Evolutionary conservation across 192 early-diverging fungal genomes (phyloP), one percentile per base, ranked within the genome.

Genomic region (Gaertneriomyces semiglobifer): DNA sequence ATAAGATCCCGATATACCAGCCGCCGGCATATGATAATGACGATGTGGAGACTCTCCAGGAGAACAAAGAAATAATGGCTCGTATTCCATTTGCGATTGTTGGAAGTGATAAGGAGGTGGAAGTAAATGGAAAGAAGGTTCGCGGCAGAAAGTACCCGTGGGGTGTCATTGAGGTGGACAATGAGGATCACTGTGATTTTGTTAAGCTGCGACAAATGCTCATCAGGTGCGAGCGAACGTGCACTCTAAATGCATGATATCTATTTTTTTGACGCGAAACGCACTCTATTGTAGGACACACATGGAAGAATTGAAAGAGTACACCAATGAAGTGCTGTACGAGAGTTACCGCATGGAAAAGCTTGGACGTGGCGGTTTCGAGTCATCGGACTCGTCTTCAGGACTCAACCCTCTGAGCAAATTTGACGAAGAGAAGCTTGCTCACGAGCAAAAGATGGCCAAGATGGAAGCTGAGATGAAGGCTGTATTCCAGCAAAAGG

Each of bases 401-500:
- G 53, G 59, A 8, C 52, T 16, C 59, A 79, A 73, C 77, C 78
- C 77, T 10, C 38, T 78, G 44, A 66, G 77, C 50, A 83, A 96
- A 78, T 79, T 95, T 62, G 95, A 97, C 66, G 93, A 95, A 75
- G 95, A 99, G 81, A 88, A 88, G 52, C 72, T 85, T 42, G 80
- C 90, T 41, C 96, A 99, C 65, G 94, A 99, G 77, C 87, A 85
- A 66, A 97, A 97, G 82, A 84, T 99, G 81, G 83, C 88, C 52
- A 95, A 96, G 84, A 97, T 99, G 96, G 95, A 99, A 74, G 85
- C 88, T 39, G 96, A 99, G 78, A 99, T 99, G 96, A 94, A 93
- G 77, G 82, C 88, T 48, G 96, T 99, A 51, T 99, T 99, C 89
- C 91, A 95, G 78, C 91, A 93, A 62, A 97, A 99, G 86, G 96